These are phyloP conservation scores for Teunomyces atbi DNA, from an alignment of 805 yeast species.

Conservation along the genomic window DNA sequence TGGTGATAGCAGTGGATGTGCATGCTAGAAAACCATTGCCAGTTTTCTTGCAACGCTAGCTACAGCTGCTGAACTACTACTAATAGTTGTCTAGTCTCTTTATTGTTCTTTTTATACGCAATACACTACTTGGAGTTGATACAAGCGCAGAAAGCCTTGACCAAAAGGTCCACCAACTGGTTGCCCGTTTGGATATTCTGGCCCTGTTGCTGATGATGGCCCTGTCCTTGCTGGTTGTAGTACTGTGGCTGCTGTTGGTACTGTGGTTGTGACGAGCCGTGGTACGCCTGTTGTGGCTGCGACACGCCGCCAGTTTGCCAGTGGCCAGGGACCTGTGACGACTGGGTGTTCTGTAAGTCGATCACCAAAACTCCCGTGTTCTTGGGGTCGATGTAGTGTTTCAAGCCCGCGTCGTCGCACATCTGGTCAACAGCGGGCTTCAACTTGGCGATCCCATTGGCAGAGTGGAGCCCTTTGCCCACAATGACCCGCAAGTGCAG, in stretches of 20 bases:
- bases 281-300: slow-evolving; percentile 19
- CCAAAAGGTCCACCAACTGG: slow-evolving; percentile 25
- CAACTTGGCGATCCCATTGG: slow-evolving; percentile 77
- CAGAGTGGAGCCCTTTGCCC: slow-evolving; percentile 89
- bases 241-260: slow-evolving; percentile 17
- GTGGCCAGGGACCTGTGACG: slow-evolving; percentile 29
- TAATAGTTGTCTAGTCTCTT: no score
- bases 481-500: slow-evolving; percentile 75
- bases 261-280: slow-evolving; percentile 16
- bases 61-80: no score
- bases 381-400: slow-evolving; percentile 59
- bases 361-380: slow-evolving; percentile 82
- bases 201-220: slow-evolving; percentile 12
- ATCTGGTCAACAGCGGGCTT: slow-evolving; percentile 85
- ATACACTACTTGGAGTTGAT: slow-evolving; percentile 8
- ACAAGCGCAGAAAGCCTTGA: slow-evolving; percentile 35
- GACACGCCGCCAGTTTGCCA: slow-evolving; percentile 25
- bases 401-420: slow-evolving; percentile 65
- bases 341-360: slow-evolving; percentile 42
- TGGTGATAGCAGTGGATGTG: slow-evolving; percentile 72
- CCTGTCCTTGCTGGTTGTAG: slow-evolving; percentile 10
- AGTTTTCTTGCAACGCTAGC: background rate
- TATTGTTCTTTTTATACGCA: no score
- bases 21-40: slow-evolving; percentile 47
- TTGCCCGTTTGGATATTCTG: slow-evolving; percentile 23